These are phyloP conservation scores for Mycena indigotica DNA, from an alignment of 768 basidiomycete species.

Conservation along the genomic window DNA sequence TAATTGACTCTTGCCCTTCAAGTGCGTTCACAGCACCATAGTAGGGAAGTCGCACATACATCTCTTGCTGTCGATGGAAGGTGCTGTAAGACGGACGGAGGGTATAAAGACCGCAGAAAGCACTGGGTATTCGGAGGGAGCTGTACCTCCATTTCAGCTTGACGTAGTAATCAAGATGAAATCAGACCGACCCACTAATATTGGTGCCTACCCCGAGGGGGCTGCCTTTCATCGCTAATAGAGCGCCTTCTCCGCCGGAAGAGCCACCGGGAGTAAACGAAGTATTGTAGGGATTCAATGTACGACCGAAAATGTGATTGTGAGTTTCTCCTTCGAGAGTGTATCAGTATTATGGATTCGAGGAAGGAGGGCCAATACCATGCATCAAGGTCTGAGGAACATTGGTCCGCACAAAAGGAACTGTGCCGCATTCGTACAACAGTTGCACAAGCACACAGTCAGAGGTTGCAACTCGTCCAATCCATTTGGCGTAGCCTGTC, in stretches of 20 bases:
- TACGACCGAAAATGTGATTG: slow-evolving; percentile 66
- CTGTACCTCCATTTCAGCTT: slow-evolving; percentile 27
- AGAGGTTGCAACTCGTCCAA: slow-evolving; percentile 47
- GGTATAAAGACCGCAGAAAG: slow-evolving; percentile 60
- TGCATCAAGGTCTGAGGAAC: slow-evolving; percentile 57
- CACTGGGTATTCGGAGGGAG: slow-evolving; percentile 58
- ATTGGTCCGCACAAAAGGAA: slow-evolving; percentile 58
- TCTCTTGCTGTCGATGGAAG: no score
- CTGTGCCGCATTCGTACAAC: slow-evolving; percentile 56
- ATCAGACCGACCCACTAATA: slow-evolving; percentile 52
- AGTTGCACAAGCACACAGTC: slow-evolving; percentile 58
- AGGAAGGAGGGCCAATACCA: no score
- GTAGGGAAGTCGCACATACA: slow-evolving; percentile 64
- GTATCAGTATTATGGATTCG: slow-evolving; percentile 19
- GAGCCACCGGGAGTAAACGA: slow-evolving; percentile 63
- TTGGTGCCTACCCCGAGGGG: slow-evolving; percentile 67
- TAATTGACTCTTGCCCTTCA: slow-evolving; percentile 58
- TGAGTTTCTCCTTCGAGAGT: slow-evolving; percentile 55
- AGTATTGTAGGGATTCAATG: slow-evolving; percentile 61
- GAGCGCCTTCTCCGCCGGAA: slow-evolving; percentile 68
- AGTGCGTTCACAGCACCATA: slow-evolving; percentile 51
- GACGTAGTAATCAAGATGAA: not conserved
- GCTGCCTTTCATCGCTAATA: slow-evolving; percentile 61
- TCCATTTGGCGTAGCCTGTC: slow-evolving; percentile 57
- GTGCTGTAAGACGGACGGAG: slow-evolving; percentile 57